Evolutionary conservation across 768 basidiomycete species (phyloP), one percentile per base, ranked within the genome.

Genomic region (Clitopilus hobsonii): DNA sequence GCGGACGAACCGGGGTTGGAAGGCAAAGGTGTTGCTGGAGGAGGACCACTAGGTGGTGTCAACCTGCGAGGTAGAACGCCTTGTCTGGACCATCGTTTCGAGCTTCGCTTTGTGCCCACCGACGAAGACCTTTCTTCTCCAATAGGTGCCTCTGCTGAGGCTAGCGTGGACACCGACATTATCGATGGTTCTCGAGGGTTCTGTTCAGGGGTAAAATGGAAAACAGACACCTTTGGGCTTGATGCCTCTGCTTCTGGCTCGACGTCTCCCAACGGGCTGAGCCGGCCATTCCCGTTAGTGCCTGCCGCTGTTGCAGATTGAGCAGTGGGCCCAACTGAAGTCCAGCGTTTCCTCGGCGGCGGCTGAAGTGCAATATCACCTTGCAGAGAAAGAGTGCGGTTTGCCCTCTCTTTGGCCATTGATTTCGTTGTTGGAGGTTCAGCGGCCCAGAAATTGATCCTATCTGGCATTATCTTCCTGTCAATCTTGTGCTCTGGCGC

Each of bases 21-120:
- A 14, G 67, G 70, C 54, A 55, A 63, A 56, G 52, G 58, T 29
- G 69, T 65, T 14, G 79, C 76, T 3, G 84, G 82, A 25, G 82
- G 76, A 14, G 86, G 84, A 5, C 83, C 86, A 24, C 71, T 76
- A 1, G 86, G 84, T 8, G 85, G 85, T 4, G 80, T 80, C 49
- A 75, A 65, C 48, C 78, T 75, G 20, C 79, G 75, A 7, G 85
- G 85, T 58, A 72, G 65, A 24, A 63, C 62, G 13, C 75, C 74
- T 58, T 80, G 82, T 51, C 80, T 73, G 30, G 84, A 84, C 83
- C 84, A 83, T 51, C 82, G 71, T 52, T 74, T 76, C 24, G 66
- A 67, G 25, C 56, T 65, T 16, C 61, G 68, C 58, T 71, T 71
- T 28, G 67, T 69, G 53, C 73, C 41, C 5, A 10, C 74, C 8